Conservation (phyloP, 768 basidiomycete genomes). For the Boletus subcaerulescens region DNA sequence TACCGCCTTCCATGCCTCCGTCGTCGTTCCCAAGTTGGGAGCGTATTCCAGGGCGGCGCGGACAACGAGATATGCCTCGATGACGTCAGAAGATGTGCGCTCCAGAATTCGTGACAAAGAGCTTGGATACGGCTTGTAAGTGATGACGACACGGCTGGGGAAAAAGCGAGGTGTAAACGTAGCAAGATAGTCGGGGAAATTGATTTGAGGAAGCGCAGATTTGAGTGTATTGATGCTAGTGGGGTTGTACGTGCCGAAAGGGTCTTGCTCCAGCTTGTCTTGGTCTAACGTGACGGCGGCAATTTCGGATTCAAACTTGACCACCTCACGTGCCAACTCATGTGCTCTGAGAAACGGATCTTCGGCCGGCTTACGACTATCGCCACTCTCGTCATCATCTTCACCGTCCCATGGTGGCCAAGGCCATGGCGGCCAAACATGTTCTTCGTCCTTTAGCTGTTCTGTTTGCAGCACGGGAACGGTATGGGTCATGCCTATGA, state of each 20-base stretch:
- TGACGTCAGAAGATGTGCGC: slow-evolving; percentile 59
- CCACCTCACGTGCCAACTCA: slow-evolving; percentile 65
- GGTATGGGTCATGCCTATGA: slow-evolving; percentile 21
- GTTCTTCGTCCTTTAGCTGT: slow-evolving; percentile 32
- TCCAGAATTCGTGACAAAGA: slow-evolving; percentile 69
- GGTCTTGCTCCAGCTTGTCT: slow-evolving; percentile 75
- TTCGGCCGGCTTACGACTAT: slow-evolving; percentile 33
- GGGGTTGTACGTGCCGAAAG: slow-evolving; percentile 88
- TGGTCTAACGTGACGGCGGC: slow-evolving; percentile 79
- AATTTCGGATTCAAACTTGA: slow-evolving; percentile 75
- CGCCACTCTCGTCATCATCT: slow-evolving; percentile 46
- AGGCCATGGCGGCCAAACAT: slow-evolving; percentile 75
- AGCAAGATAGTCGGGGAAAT: slow-evolving; percentile 84
- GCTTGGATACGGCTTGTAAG: slow-evolving; percentile 72
- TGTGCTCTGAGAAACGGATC: slow-evolving; percentile 46
- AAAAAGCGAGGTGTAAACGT: slow-evolving; percentile 76
- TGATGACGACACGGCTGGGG: slow-evolving; percentile 75
- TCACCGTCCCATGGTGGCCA: slow-evolving; percentile 84
- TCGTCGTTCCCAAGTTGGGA: slow-evolving; percentile 67
- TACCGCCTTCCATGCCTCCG: slow-evolving; percentile 76
- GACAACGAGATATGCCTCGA: slow-evolving; percentile 87
- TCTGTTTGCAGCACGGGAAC: slow-evolving; percentile 35
- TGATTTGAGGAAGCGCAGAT: slow-evolving; percentile 65
- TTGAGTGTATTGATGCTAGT: slow-evolving; percentile 67
- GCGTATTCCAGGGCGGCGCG: slow-evolving; percentile 69